Evolutionary conservation across 768 basidiomycete genomes (phyloP), one percentile per base, ranked within the genome.

Genomic region (Lentinula sp.): DNA sequence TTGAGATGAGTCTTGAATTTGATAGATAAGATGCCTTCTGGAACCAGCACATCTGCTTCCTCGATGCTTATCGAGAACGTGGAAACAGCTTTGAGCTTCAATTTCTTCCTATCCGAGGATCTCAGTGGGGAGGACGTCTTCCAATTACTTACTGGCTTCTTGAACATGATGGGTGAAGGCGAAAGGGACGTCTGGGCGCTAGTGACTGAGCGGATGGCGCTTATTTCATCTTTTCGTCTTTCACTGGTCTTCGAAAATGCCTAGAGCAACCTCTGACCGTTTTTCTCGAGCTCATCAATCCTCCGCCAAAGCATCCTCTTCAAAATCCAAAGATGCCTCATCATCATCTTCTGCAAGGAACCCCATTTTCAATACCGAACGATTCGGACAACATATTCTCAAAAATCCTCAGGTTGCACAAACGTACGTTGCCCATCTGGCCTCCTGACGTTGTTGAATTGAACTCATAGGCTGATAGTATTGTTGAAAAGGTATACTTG

Each of bases 331-430:
- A 57, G 78, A 79, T 46, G 69, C 76, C 3, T 77, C 73, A 51
- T 72, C 76, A 1, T 75, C 80, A 0, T 77, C 79, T 3, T 76
- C 77, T 58, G 81, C 83, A 64, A 83, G 85, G n/a, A 94, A 93
- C 68, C 93, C 93, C 0, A 88, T 95, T 62, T 95, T 94, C 80
- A 95, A 97, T 69, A 97, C 95, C 3, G 91, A 92, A 69, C 82
- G 91, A 65, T 98, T 97, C 66, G 96, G 97, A 20, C 96, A 98
- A 72, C 96, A 99, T 76, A 98, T 99, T 65, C 81, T 98, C 62
- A 98, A 96, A 75, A 98, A 94, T 73, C 89, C 93, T 4, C 82
- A 86, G 61, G 90, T 93, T 37, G 93, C 93, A 5, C 92, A 96
- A 79, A 88, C 86, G 93, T 96, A 68, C 62, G 81, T 74, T 39